Percentiles rank a stretch among this genome's conserved stretches.
Conservation (phyloP, 2,329 filamentous ascomycete genomes). For the Blastomyces silverae region DNA sequence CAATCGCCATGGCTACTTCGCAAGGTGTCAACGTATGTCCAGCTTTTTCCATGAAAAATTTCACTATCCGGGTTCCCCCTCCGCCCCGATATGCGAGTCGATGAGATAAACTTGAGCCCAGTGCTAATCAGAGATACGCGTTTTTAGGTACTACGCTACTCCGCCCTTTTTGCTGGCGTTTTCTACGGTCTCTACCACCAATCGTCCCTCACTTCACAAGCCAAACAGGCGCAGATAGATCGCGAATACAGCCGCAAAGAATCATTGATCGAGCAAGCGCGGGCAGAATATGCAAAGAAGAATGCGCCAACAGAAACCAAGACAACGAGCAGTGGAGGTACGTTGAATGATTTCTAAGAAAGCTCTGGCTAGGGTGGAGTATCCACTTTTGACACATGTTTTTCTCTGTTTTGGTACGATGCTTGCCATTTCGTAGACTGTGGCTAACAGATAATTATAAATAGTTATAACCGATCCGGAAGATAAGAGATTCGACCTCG, state of each 20-base stretch:
- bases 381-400: background rate
- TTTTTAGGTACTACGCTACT: conserved; percentile 86
- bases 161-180: conserved; percentile 81
- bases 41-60: background rate
- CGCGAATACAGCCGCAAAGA: conserved; percentile 87
- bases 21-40: conserved; percentile 60
- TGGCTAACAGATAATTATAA: background rate
- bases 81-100: background rate
- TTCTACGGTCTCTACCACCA: conserved; percentile 97
- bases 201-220: conserved; percentile 64
- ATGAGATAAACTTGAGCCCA: background rate
- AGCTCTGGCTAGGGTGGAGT: background rate
- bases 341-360: conserved; percentile 9
- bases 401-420: background rate
- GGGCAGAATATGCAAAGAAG: conserved; percentile 82
- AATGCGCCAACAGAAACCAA: conserved; percentile 48
- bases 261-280: conserved; percentile 85
- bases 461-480: conserved; percentile 67
- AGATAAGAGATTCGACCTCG: conserved; percentile 88
- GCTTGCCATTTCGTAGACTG: background rate
- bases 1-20: conserved; percentile 53
- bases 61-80: background rate
- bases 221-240: conserved; percentile 64
- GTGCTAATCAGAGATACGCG: background rate
- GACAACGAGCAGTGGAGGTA: conserved; percentile 30